Evolutionary conservation across 495 filamentous ascomycete species (phyloP).

Genomic region (Talaromyces stipitatus): DNA sequence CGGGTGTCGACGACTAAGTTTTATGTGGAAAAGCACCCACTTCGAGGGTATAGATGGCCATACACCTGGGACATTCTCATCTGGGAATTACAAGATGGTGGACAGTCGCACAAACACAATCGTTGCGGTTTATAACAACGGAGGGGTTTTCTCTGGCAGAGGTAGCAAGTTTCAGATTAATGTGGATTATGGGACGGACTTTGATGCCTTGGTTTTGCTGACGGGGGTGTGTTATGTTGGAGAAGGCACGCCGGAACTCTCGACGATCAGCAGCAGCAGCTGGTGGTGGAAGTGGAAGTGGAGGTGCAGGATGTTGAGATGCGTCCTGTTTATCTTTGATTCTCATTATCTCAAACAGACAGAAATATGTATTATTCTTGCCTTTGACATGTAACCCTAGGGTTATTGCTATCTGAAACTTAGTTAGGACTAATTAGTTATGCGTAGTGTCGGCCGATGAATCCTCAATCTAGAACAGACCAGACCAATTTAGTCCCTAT

Average conservation of each 20-base stretch:
- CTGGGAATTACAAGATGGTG: neutral
- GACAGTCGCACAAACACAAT: neutral
- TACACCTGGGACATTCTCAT: neutral
- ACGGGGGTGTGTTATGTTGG: neutral
- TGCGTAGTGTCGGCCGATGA: no score
- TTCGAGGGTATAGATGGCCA: neutral
- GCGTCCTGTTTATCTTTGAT: neutral
- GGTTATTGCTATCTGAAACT: neutral
- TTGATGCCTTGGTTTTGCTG: neutral
- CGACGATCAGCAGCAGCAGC: neutral
- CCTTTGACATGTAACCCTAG: neutral
- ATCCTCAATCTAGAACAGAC: no score
- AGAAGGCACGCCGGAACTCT: neutral
- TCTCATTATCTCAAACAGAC: neutral
- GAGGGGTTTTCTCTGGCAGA: neutral
- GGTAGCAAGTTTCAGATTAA: neutral
- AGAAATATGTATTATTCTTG: neutral
- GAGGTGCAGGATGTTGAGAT: neutral
- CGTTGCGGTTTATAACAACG: neutral
- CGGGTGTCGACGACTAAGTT: neutral
- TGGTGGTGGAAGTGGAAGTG: neutral
- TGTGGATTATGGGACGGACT: neutral
- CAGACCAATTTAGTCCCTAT: no score
- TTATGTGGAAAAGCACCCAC: neutral
- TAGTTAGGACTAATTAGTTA: no score